Percentiles rank a stretch among this genome's conserved stretches.
Conservation (phyloP, 176 grass and related monocot genomes). For the Zoysia pacifica region DNA sequence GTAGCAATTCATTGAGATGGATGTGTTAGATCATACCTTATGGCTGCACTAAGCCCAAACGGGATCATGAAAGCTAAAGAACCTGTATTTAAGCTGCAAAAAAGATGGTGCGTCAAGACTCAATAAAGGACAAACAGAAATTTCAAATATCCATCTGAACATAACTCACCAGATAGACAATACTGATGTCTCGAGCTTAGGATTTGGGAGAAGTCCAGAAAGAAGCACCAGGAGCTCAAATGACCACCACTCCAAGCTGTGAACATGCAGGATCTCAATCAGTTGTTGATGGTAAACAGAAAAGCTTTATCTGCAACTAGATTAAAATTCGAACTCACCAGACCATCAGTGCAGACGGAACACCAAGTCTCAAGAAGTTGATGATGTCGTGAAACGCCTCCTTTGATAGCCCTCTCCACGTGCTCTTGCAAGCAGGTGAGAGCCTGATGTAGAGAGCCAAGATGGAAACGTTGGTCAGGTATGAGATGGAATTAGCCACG, state of each 20-base stretch:
- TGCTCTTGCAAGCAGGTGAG: constrained; percentile 41
- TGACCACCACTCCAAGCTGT: constrained; percentile 90
- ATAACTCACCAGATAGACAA: constrained; percentile 58
- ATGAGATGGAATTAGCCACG: no score
- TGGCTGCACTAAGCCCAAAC: background rate
- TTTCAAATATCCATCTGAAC: background rate
- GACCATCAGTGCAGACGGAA: constrained; percentile 85
- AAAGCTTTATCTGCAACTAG: background rate
- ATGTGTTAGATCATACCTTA: constrained; percentile 59
- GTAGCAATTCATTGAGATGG: background rate
- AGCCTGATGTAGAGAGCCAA: constrained; percentile 57
- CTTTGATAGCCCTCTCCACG: no score
- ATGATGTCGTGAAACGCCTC: no score
- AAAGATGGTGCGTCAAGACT: constrained; percentile 7
- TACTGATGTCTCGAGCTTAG: constrained; percentile 76
- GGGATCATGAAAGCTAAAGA: constrained; percentile 12
- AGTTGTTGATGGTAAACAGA: background rate
- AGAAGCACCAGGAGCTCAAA: constrained; percentile 82
- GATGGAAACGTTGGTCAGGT: constrained; percentile 31
- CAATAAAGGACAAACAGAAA: constrained; percentile 1
- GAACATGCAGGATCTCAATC: constrained; percentile 8
- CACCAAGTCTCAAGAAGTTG: constrained; percentile 55
- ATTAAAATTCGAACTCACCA: constrained; percentile 52
- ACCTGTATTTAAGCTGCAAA: constrained; percentile 62
- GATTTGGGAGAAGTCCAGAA: constrained; percentile 86